phyloP scores from a whole-genome alignment of 805 yeast species.

The Starmerella ratchasimensis region DNA sequence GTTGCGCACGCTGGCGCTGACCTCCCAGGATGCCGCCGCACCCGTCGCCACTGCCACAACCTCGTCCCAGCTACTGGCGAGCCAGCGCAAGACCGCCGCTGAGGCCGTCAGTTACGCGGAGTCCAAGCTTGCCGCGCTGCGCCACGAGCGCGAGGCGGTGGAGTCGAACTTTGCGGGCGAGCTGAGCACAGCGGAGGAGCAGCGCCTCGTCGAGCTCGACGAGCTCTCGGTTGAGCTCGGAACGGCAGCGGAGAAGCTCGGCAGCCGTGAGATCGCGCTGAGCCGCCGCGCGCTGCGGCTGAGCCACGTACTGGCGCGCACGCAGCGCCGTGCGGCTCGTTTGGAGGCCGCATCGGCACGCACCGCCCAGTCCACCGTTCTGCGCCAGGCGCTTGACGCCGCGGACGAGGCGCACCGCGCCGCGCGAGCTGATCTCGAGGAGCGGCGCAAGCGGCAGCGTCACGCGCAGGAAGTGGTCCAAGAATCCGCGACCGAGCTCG shows the following conservation, averaged over 20 bases:
- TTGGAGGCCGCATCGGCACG: too few species aligned
- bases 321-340: not conserved
- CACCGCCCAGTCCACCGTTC: too few species aligned
- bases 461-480: not conserved
- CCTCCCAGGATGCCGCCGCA: slow-evolving; percentile 1
- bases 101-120: not conserved
- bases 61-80: not conserved
- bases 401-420: slow-evolving; percentile 2
- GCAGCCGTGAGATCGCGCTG: not conserved
- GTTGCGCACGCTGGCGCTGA: slow-evolving; percentile 11
- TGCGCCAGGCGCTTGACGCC: too few species aligned
- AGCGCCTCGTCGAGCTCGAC: not conserved
- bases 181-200: slow-evolving; percentile 3
- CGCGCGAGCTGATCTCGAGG: slow-evolving; percentile 3
- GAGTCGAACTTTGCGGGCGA: slow-evolving; percentile 1
- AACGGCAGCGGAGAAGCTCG: not conserved
- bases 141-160: not conserved
- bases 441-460: slow-evolving; percentile 1
- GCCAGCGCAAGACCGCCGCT: slow-evolving; percentile 1
- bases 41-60: not conserved
- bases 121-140: not conserved
- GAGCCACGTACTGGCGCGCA: not conserved
- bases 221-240: not conserved
- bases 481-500: not conserved
- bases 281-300: slow-evolving; percentile 1